These are phyloP conservation scores for Ramichloridium luteum DNA, from an alignment of 2,329 filamentous ascomycete species.

Conservation along the genomic window DNA sequence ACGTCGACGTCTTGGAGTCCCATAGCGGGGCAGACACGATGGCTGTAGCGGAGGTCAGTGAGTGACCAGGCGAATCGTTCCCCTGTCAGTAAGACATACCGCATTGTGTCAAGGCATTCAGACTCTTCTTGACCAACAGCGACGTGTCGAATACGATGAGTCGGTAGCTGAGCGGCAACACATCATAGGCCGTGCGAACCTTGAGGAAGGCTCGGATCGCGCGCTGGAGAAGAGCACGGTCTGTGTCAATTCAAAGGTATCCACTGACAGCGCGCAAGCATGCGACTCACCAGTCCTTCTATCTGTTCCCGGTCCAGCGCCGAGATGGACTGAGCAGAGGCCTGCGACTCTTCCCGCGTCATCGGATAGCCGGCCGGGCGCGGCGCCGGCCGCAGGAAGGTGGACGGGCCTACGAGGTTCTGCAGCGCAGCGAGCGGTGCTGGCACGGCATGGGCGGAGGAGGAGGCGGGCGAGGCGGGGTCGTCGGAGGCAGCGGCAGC, in stretches of 20 bases:
- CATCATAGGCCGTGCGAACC: constrained; percentile 93
- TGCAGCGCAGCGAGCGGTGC: constrained; percentile 10
- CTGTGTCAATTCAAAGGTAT: constrained; percentile 3
- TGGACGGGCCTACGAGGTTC: background rate
- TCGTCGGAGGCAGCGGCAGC: background rate
- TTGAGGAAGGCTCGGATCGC: constrained; percentile 92
- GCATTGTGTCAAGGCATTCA: constrained; percentile 92
- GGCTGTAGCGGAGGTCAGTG: constrained; percentile 40
- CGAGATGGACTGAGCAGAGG: constrained; percentile 33
- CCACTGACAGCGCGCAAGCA: constrained; percentile 4
- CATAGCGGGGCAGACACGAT: constrained; percentile 96
- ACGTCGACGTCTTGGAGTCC: constrained; percentile 87
- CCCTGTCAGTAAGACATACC: constrained; percentile 40
- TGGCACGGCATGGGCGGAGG: constrained; percentile 3
- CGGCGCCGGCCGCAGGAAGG: background rate
- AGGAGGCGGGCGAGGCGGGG: background rate
- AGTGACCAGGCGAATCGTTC: background rate
- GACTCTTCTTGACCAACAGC: constrained; percentile 89
- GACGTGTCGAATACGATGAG: constrained; percentile 93
- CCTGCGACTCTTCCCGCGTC: background rate
- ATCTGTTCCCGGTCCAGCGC: constrained; percentile 64
- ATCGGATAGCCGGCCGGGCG: background rate
- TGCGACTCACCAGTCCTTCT: constrained; percentile 57
- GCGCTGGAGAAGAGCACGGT: constrained; percentile 44
- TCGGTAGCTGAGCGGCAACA: constrained; percentile 88